Evolutionary conservation across 345 rosid genomes (phyloP), one percentile per base, ranked within the genome.

Genomic region (Populus deltoides): DNA sequence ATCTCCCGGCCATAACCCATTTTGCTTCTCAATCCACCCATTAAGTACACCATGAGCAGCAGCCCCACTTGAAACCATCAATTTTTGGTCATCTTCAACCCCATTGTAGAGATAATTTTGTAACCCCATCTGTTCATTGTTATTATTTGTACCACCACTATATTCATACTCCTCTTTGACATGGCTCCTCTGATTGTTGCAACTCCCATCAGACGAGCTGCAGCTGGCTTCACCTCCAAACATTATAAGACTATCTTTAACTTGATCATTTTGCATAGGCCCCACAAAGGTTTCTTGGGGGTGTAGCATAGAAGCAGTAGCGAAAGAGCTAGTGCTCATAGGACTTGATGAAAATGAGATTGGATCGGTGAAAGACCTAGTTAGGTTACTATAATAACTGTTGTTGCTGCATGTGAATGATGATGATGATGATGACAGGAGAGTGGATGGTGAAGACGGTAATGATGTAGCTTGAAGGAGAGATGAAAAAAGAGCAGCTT

Each of bases 171-270:
- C 83, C 59, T 80, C 92, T 74, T 84, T 86, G 79, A 75, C 71
- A 33, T 78, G 81, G 71, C 66, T 71, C 71, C 63, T 77, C 76
- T 81, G 85, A 82, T 85, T 86, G 84, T 70, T 81, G 82, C 82
- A 84, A 78, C 90, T 84, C 38, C 90, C 94, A 82, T 88, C 94
- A 66, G 93, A 88, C 77, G 90, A 85, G 77, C 93, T 89, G 83
- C 89, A 85, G 69, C 91, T 90, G 35, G 87, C 79, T 61, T 85
- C 86, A 62, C 80, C 84, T 77, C 88, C 86, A 80, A 83, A 69
- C 79, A 77, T 75, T 43, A 83, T 71, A 45, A 81, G 73, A 71
- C 66, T 66, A 16, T 85, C 86, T 39, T 75, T 70, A 67, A 75
- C 79, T 71, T 82, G 87, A 55, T 79, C 66, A 33, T 51, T 39